Evolutionary conservation across 164 flowering plant species (phyloP).

Genomic region (Brasenia schreberi): DNA sequence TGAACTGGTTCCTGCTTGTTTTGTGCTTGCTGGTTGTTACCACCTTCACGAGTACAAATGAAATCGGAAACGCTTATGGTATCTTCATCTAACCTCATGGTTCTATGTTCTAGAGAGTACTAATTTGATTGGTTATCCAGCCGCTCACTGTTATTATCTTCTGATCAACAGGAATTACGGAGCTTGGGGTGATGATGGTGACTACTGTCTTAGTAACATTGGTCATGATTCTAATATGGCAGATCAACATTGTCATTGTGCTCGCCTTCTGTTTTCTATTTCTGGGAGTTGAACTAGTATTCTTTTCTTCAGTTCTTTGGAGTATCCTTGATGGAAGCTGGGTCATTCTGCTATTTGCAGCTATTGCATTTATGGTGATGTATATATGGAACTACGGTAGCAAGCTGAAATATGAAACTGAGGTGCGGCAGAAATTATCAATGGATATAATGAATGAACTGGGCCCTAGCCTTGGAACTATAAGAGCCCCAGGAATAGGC

Average conservation of each 20-base stretch:
- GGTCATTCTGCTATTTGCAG: conserved; percentile 79
- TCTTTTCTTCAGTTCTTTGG: conserved; percentile 85
- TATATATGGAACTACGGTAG: conserved; percentile 94
- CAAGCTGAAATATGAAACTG: conserved; percentile 95
- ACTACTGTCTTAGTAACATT: conserved; percentile 74
- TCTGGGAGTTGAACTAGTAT: conserved; percentile 70
- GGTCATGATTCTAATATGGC: conserved; percentile 99
- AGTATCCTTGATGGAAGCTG: conserved; percentile 92
- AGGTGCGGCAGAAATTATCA: conserved; percentile 83
- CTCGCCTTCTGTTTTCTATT: conserved; percentile 51
- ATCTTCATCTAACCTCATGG: conserved; percentile 1
- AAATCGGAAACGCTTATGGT: conserved; percentile 87
- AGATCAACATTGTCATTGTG: conserved; percentile 69
- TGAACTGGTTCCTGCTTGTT: conserved; percentile 89
- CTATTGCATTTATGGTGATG: conserved; percentile 72
- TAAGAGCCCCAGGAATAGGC: conserved; percentile 96
- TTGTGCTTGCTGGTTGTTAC: conserved; percentile 59
- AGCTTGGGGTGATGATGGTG: conserved; percentile 96
- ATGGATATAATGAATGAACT: conserved; percentile 74
- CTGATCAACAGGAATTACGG: conserved; percentile 62
- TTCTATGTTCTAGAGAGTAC: neutral
- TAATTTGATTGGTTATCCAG: conserved; percentile 1
- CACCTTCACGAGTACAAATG: conserved; percentile 57
- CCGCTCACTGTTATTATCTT: neutral
- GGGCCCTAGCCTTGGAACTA: conserved; percentile 82